These are phyloP conservation scores for Chrysoporthe cubensis DNA, from an alignment of 2,329 filamentous ascomycete genomes.

Conservation along the genomic window DNA sequence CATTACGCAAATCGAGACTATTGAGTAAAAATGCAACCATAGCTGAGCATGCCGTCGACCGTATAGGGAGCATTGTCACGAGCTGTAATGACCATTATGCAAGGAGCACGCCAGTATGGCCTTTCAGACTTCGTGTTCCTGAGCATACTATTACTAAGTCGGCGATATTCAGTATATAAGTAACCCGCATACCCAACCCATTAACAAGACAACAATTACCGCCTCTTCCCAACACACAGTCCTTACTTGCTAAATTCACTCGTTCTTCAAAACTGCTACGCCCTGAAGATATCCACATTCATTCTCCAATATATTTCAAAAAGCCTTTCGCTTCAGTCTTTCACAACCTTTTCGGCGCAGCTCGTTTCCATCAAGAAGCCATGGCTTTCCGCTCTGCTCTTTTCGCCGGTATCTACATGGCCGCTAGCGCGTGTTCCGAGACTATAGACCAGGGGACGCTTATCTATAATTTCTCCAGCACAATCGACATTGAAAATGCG, in stretches of 20 bases:
- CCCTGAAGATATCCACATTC: background rate
- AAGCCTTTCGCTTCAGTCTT: background rate
- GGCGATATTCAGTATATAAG: conserved; percentile 3
- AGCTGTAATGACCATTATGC: background rate
- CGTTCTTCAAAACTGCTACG: background rate
- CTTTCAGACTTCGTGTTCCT: background rate
- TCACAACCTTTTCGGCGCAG: background rate
- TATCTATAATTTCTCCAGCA: background rate
- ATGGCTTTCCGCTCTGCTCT: background rate
- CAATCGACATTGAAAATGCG: conserved; percentile 17
- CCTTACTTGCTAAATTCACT: background rate
- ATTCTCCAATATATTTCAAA: background rate
- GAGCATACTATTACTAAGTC: background rate
- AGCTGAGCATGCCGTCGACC: background rate
- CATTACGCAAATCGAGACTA: background rate
- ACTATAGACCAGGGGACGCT: conserved; percentile 6
- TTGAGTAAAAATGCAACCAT: conserved; percentile 2
- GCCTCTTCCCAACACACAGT: background rate
- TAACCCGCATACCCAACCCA: background rate
- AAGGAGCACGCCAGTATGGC: background rate
- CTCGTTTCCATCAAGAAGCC: background rate
- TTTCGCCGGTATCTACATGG: conserved; percentile 3
- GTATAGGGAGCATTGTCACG: background rate
- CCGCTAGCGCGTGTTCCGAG: background rate
- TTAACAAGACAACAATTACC: background rate